Percentiles rank a stretch among this genome's conserved stretches.
Evolutionary conservation across 768 basidiomycete species (phyloP).

Genomic region (Lepiota venenata): DNA sequence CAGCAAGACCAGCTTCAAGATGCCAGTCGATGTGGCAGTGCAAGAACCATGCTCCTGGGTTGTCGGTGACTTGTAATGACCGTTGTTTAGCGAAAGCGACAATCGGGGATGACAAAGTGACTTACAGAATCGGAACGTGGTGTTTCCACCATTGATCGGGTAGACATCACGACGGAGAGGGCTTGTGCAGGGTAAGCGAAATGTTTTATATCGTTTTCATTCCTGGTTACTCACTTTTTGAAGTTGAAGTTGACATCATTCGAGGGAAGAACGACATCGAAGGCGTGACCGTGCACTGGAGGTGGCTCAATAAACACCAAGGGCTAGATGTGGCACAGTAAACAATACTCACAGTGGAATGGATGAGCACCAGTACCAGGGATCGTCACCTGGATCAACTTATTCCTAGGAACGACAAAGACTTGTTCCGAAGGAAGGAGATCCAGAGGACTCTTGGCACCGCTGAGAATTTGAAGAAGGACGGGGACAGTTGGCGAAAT

Average conservation of each 20-base stretch:
- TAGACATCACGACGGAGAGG: slow-evolving; percentile 17
- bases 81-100: not conserved
- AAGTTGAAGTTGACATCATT: slow-evolving; percentile 8
- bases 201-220: not conserved
- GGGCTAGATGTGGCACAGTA: not conserved
- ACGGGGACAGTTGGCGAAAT: slow-evolving; percentile 4
- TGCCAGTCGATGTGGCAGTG: slow-evolving; percentile 30
- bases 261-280: slow-evolving; percentile 19
- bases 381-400: slow-evolving; percentile 8
- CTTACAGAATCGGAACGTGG: slow-evolving; percentile 14
- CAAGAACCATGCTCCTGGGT: slow-evolving; percentile 20
- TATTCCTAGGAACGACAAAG: slow-evolving; percentile 5
- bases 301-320: not conserved
- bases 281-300: slow-evolving; percentile 24
- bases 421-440: slow-evolving; percentile 7
- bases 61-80: slow-evolving; percentile 14
- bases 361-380: slow-evolving; percentile 7
- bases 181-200: not conserved
- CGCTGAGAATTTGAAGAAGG: slow-evolving; percentile 11
- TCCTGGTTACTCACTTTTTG: slow-evolving; percentile 1
- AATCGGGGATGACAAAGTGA: not conserved
- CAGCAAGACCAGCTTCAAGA: slow-evolving; percentile 35
- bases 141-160: slow-evolving; percentile 12
- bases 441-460: slow-evolving; percentile 1
- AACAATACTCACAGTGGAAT: slow-evolving; percentile 6